Evolutionary conservation across 2,329 filamentous ascomycete genomes (phyloP), one percentile per base, ranked within the genome.

Genomic region (Sporothrix curviconia): DNA sequence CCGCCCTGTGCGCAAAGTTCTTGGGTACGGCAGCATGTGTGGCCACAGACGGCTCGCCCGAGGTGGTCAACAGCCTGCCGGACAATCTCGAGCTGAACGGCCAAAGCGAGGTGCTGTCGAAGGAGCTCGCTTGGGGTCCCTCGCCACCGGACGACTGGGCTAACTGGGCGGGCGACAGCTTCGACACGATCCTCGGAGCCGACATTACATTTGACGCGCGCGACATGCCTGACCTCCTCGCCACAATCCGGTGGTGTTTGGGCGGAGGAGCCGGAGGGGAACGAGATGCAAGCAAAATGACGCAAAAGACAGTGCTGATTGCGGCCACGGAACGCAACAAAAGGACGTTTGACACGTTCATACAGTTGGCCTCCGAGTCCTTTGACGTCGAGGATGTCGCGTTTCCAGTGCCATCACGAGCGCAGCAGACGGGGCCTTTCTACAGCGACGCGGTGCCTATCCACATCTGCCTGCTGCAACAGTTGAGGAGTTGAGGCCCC

Each of bases 151-250:
- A 34, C 12, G n/a, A 49, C 37, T 14, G 22, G 15, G 17, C 32
- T 11, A 11, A n/a, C 3, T 28, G 19, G 25, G 15, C 19, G 3
- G 9, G 25, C 2, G 12, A n/a, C 2, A 39, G 67, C 2, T 68
- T 83, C 44, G 85, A 92, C 67, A 70, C 89, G 4, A 78, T 92
- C 2, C 70, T 92, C 28, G 89, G 87, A 4, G 87, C 89, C 34
- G 89, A 92, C 68, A 81, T 92, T 70, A 92, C 86, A 1, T 92
- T 92, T 69, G 87, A 92, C 66, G 76, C 76, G 60, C 74, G 74
- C 36, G 77, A 82, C 42, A 84, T 88, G 51, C 81, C 84, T 0
- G 74, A 81, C 1, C 74, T 92, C 24, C 76, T 89, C 3, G 78
- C 76, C 3, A 90, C 87, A 3, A 51, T 62, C 0, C 51, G 39